phyloP scores from a whole-genome alignment of 2,329 filamentous ascomycete genomes.

The Colletotrichum sp. region DNA sequence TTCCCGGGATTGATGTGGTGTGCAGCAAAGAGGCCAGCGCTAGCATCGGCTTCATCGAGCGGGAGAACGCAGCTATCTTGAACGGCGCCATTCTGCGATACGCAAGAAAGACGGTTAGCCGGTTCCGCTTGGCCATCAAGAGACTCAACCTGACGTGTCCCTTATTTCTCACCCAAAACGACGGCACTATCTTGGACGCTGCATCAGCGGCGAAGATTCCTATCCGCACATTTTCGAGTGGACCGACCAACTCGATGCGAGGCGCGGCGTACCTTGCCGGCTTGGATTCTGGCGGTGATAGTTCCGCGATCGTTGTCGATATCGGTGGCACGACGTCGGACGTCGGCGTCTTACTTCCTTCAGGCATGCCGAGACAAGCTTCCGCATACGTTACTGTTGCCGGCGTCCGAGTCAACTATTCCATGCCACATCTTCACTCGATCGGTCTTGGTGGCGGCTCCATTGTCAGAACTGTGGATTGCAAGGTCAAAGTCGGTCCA shows the following conservation, averaged over 20 bases:
- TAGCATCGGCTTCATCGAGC: conserved; percentile 58
- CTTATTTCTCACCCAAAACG: conserved; percentile 68
- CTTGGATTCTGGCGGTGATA: conserved; percentile 37
- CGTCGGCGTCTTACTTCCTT: conserved; percentile 55
- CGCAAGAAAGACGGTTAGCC: conserved; percentile 50
- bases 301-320: conserved; percentile 48
- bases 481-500: conserved; percentile 47
- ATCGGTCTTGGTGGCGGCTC: conserved; percentile 44
- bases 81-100: conserved; percentile 63
- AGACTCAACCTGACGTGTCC: conserved; percentile 56
- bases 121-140: conserved; percentile 58
- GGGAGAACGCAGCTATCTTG: conserved; percentile 69
- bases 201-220: conserved; percentile 59
- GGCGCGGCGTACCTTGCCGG: conserved; percentile 53
- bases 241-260: conserved; percentile 55
- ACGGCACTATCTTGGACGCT: conserved; percentile 64
- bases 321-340: conserved; percentile 61
- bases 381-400: conserved; percentile 67
- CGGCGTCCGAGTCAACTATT: conserved; percentile 67
- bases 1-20: conserved; percentile 51
- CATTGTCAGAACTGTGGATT: conserved; percentile 35
- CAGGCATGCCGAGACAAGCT: conserved; percentile 68
- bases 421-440: conserved; percentile 29
- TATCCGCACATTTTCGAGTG: conserved; percentile 55
- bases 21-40: conserved; percentile 58